Percentiles rank a stretch among this genome's conserved stretches.
These are phyloP conservation scores for Phylloporus sp. DNA, from an alignment of 768 basidiomycete genomes.

Conservation along the genomic window DNA sequence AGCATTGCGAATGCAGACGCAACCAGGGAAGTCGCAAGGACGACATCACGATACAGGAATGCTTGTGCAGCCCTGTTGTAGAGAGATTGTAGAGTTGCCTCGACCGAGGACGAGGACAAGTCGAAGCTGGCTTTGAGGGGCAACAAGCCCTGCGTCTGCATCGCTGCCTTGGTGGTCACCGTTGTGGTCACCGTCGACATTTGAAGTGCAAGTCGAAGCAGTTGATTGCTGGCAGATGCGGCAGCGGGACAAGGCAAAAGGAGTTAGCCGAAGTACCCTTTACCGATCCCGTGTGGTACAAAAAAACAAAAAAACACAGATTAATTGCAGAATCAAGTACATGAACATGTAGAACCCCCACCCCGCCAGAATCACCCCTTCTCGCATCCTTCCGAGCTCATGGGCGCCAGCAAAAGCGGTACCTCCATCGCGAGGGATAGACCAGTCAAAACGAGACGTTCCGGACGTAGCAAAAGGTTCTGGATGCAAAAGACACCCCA, in stretches of 20 bases:
- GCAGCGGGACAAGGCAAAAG: background rate
- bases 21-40: conserved; percentile 62
- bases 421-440: conserved; percentile 50
- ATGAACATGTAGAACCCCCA: conserved; percentile 34
- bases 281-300: background rate
- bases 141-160: conserved; percentile 23
- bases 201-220: conserved; percentile 7
- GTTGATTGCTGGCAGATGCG: conserved; percentile 24
- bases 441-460: conserved; percentile 43
- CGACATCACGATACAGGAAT: conserved; percentile 70
- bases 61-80: conserved; percentile 77
- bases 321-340: background rate
- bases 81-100: conserved; percentile 60
- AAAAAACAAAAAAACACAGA: background rate
- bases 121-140: conserved; percentile 35
- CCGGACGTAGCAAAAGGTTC: conserved; percentile 33
- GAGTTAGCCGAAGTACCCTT: background rate
- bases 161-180: conserved; percentile 25
- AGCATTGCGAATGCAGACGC: conserved; percentile 66
- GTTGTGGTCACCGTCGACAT: conserved; percentile 55
- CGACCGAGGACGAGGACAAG: conserved; percentile 27
- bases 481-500: conserved; percentile 33
- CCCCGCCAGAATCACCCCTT: conserved; percentile 32
- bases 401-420: conserved; percentile 72
- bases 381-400: conserved; percentile 43